phyloP scores from a whole-genome alignment of 192 early-diverging fungal genomes.

The Pilobolus umbonatus region DNA sequence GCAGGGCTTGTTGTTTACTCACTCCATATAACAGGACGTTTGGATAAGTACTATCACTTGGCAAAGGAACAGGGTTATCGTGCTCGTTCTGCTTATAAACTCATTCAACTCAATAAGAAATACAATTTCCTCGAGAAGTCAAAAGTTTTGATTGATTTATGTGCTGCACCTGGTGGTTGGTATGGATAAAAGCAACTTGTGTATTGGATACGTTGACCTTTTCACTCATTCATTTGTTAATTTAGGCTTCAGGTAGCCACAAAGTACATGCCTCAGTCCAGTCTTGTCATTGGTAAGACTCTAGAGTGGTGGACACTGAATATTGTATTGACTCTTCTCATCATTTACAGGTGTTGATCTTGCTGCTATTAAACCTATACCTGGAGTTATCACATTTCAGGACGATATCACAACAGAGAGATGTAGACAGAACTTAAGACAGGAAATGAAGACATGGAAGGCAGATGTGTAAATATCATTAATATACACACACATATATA shows the following conservation, averaged over 20 bases:
- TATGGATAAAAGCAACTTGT: conserved; percentile 15
- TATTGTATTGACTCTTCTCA: neutral
- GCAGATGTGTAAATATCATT: conserved; percentile 77
- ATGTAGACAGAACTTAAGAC: conserved; percentile 79
- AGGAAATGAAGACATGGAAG: conserved; percentile 96
- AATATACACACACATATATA: neutral
- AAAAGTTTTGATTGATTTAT: conserved; percentile 90
- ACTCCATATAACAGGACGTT: conserved; percentile 71
- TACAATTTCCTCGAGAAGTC: conserved; percentile 92
- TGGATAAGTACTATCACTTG: conserved; percentile 99
- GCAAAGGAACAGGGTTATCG: conserved; percentile 99
- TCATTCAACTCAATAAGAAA: conserved; percentile 99
- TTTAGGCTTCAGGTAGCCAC: conserved; percentile 87
- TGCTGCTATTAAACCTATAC: conserved; percentile 93
- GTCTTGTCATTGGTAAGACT: conserved; percentile 89
- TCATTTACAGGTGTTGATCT: conserved; percentile 72
- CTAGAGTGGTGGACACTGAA: neutral
- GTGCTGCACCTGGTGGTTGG: conserved; percentile 98
- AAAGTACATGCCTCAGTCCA: conserved; percentile 97
- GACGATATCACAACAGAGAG: conserved; percentile 97
- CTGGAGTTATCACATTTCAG: conserved; percentile 89
- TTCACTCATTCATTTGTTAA: neutral
- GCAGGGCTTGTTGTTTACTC: neutral
- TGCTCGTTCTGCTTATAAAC: conserved; percentile 98
- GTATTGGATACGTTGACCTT: neutral